phyloP scores from a whole-genome alignment of 2,329 filamentous ascomycete species.

The Macrophomina pseudophaseolina region DNA sequence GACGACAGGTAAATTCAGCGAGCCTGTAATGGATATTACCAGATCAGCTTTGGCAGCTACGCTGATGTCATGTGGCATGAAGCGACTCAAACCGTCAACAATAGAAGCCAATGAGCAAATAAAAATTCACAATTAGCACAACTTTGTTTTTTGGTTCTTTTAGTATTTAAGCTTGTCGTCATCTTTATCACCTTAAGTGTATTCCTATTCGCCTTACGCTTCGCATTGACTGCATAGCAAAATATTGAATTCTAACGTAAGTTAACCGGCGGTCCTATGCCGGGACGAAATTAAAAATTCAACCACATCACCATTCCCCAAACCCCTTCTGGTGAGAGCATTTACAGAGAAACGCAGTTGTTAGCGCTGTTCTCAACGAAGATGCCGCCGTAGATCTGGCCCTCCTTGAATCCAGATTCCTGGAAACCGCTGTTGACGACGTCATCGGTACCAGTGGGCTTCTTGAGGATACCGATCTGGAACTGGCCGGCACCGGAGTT shows the following conservation, averaged over 20 bases:
- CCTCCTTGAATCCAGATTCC: constrained; percentile 41
- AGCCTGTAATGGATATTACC: constrained; percentile 11
- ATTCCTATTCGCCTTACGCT: neutral
- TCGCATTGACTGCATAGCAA: neutral
- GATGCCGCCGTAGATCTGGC: constrained; percentile 46
- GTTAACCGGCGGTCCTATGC: neutral
- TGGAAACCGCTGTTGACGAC: constrained; percentile 47
- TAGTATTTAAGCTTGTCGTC: neutral
- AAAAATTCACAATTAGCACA: constrained; percentile 5
- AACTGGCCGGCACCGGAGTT: constrained; percentile 64
- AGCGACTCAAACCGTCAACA: neutral
- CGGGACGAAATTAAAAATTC: neutral
- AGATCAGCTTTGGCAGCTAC: neutral
- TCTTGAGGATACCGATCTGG: constrained; percentile 68
- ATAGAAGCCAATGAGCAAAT: constrained; percentile 7
- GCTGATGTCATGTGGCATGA: constrained; percentile 16
- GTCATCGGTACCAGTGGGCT: constrained; percentile 55
- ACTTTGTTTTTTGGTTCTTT: neutral
- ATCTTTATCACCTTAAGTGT: neutral
- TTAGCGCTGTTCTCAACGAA: constrained; percentile 45
- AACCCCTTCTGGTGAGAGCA: neutral
- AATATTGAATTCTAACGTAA: neutral
- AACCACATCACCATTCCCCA: neutral
- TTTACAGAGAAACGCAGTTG: constrained; percentile 41
- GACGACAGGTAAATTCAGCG: neutral